Evolutionary conservation across 2,329 filamentous ascomycete genomes (phyloP), one percentile per base, ranked within the genome.

Genomic region (Phialophora verrucosa): DNA sequence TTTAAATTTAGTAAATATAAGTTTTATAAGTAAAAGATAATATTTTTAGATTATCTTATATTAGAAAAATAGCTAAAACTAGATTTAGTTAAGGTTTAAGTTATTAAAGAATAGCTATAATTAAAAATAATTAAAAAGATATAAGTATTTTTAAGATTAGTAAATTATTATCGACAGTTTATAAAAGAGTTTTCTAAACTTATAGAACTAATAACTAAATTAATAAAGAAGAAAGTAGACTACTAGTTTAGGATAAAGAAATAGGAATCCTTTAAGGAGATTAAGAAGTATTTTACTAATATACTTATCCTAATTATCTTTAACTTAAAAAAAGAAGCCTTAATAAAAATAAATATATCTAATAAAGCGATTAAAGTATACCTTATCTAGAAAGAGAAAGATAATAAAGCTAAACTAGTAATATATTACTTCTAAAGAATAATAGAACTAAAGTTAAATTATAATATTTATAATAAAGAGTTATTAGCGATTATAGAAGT

Each of bases 401-500:
- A 59, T 31, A 62, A 5, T 20, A 70, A 29, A 49, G 49, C 10
- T 57, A 64, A 62, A 57, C 50, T n/a, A 29, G 63, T 44, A 14
- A 66, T 14, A 70, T 69, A 35, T 64, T 59, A 25, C 38, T 59
- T 12, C 1, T 31, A 23, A 29, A 44, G 49, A 5, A 59, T 59
- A 5, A 59, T 4, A 12, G 8, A 7, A 47, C 23, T 27, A 11
- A 20, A 58, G 17, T 11, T 25, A 6, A 58, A 58, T 2, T 58
- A 58, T 5, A 11, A 58, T 47, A 58, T 58, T 1, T 47, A 69
- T 25, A 42, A 74, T 66, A 68, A 71, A 44, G 62, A 74, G 59
- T 42, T 74, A 47, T 44, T 74, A 23, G 47, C 42, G n/a, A 66
- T 72, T 32, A 25, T 73, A 0, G 49, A 62, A 65, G 32, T 23